These are phyloP conservation scores for Chenopodium suecicum DNA, from an alignment of 148 eudicot species.

Conservation along the genomic window DNA sequence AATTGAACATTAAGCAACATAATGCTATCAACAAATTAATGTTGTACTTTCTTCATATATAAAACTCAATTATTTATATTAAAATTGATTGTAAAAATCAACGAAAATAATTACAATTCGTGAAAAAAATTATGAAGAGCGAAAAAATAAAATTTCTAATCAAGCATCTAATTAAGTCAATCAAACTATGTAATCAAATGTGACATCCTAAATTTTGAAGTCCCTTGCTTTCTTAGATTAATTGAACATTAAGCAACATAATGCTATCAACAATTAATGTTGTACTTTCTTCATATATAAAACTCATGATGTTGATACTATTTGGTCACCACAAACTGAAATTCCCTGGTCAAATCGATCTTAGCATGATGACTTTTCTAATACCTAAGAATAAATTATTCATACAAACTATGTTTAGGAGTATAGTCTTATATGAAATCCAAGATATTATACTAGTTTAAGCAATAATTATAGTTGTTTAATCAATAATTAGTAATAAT, in stretches of 20 bases:
- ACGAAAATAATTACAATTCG: too few species aligned
- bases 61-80: not conserved
- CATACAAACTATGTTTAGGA: not conserved
- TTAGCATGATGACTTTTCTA: not conserved
- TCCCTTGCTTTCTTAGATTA: not conserved
- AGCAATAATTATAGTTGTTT: not conserved
- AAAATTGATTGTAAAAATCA: too few species aligned
- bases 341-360: constrained; percentile 1
- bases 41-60: not conserved
- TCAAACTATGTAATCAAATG: not conserved
- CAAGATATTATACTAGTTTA: not conserved
- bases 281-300: not conserved
- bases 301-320: not conserved
- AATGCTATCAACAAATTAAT: not conserved
- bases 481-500: not conserved
- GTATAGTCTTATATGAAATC: not conserved
- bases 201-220: too few species aligned
- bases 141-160: too few species aligned
- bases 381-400: not conserved
- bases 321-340: constrained; percentile 1
- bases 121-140: too few species aligned
- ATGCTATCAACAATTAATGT: not conserved
- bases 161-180: too few species aligned
- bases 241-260: not conserved
- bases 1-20: not conserved